phyloP scores from a whole-genome alignment of 768 basidiomycete species.

The Guyanaporus albipodus region DNA sequence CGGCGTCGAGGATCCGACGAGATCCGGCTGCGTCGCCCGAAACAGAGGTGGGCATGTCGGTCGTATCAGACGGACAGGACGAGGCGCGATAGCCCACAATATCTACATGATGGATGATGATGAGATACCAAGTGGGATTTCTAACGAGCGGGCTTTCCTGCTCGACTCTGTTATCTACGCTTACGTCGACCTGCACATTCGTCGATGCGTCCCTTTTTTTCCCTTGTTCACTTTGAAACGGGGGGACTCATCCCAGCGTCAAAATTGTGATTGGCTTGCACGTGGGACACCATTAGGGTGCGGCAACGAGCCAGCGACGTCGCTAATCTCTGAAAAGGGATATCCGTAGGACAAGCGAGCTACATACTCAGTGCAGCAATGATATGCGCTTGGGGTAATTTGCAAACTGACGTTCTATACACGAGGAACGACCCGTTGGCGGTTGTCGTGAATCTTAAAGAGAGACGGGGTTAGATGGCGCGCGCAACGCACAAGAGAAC shows the following conservation, averaged over 20 bases:
- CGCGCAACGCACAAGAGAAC: neutral
- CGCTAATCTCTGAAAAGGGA: no score
- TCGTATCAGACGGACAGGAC: neutral
- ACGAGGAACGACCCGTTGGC: conserved; percentile 7
- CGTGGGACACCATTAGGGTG: neutral
- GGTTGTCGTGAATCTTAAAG: no score
- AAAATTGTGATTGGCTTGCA: neutral
- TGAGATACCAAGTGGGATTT: no score
- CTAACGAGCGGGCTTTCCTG: neutral
- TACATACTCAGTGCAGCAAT: neutral
- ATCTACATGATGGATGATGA: no score
- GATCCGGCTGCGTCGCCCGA: neutral
- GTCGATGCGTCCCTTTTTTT: neutral
- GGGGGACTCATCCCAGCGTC: neutral
- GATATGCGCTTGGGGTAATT: conserved; percentile 17
- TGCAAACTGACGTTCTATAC: conserved; percentile 11
- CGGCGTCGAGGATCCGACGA: conserved; percentile 6
- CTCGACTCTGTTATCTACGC: no score
- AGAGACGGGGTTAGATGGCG: neutral
- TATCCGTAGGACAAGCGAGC: neutral
- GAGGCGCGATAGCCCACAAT: no score
- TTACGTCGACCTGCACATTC: conserved; percentile 1
- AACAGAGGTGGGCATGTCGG: no score
- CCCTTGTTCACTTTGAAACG: conserved; percentile 1
- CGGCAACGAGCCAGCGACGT: no score